A percentile compares a stretch with the other conserved stretches of the same genome.
Evolutionary conservation across 2,329 filamentous ascomycete genomes (phyloP).

Genomic region (Ophiostoma novo-ulmi): DNA sequence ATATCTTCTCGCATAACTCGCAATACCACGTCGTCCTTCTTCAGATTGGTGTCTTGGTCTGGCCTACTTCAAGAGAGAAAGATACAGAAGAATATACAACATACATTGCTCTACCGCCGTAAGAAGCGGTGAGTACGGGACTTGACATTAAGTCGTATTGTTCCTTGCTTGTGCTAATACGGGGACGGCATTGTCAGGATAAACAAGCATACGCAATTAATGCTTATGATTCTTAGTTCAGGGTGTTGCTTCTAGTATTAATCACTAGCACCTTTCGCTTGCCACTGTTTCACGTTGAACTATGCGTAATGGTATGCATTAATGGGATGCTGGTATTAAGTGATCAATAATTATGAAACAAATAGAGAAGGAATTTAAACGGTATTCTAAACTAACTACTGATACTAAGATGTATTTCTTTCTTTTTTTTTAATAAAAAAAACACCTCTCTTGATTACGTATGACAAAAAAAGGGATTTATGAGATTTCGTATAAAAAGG

Average conservation of each 20-base stretch:
- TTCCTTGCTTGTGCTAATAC: not conserved
- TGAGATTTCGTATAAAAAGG: no score
- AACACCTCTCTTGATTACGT: no score
- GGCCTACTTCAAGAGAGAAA: not conserved
- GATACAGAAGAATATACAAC: not conserved
- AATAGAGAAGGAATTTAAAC: not conserved
- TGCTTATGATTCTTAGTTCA: not conserved
- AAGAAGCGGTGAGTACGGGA: constrained; percentile 1
- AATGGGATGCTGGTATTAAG: not conserved
- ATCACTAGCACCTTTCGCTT: not conserved
- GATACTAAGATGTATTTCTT: no score
- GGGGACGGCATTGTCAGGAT: not conserved
- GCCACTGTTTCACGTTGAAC: constrained; percentile 7
- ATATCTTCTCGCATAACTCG: not conserved
- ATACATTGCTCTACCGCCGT: not conserved
- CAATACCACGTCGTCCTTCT: not conserved
- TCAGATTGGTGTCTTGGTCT: not conserved
- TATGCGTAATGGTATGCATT: constrained; percentile 1
- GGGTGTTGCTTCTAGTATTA: not conserved
- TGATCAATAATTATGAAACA: not conserved
- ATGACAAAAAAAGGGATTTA: no score
- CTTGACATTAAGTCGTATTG: not conserved
- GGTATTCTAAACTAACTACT: no score
- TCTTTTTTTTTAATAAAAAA: no score
- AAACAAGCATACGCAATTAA: not conserved